Conservation (phyloP, 306 rosid species). For the Quercus ilex region DNA sequence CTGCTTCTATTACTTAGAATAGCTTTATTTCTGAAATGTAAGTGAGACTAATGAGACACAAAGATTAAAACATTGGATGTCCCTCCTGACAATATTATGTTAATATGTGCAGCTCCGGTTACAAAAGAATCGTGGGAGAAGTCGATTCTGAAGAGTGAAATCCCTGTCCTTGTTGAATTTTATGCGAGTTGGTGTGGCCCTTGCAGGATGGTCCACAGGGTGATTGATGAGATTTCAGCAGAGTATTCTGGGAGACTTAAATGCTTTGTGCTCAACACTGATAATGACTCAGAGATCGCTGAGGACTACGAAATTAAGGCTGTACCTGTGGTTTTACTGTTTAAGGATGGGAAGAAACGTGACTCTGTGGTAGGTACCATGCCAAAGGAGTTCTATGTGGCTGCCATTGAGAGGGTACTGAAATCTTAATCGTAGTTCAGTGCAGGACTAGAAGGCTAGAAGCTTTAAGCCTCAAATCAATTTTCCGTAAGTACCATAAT, state of each 20-base stretch:
- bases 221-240: slow-evolving; percentile 67
- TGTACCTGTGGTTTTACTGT: slow-evolving; percentile 84
- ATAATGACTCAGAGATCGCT: slow-evolving; percentile 60
- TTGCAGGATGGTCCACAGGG: slow-evolving; percentile 84
- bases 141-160: slow-evolving; percentile 53
- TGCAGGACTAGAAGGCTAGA: neutral
- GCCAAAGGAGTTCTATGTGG: slow-evolving; percentile 90
- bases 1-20: neutral
- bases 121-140: slow-evolving; percentile 71
- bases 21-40: slow-evolving; percentile 7
- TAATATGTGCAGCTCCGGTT: slow-evolving; percentile 51
- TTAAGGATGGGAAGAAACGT: slow-evolving; percentile 74
- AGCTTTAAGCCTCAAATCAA: slow-evolving; percentile 7
- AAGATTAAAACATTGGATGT: slow-evolving; percentile 10
- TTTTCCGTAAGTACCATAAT: slow-evolving; percentile 4
- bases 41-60: neutral
- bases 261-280: slow-evolving; percentile 75
- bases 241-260: slow-evolving; percentile 76
- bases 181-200: slow-evolving; percentile 97
- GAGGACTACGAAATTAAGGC: slow-evolving; percentile 82
- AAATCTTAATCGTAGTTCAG: slow-evolving; percentile 30
- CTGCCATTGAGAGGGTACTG: slow-evolving; percentile 80
- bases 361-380: slow-evolving; percentile 87
- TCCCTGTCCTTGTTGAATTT: slow-evolving; percentile 83
- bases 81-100: slow-evolving; percentile 21